Evolutionary conservation across 2,329 filamentous ascomycete genomes (phyloP).

Genomic region (Pestalotiopsis sp.): DNA sequence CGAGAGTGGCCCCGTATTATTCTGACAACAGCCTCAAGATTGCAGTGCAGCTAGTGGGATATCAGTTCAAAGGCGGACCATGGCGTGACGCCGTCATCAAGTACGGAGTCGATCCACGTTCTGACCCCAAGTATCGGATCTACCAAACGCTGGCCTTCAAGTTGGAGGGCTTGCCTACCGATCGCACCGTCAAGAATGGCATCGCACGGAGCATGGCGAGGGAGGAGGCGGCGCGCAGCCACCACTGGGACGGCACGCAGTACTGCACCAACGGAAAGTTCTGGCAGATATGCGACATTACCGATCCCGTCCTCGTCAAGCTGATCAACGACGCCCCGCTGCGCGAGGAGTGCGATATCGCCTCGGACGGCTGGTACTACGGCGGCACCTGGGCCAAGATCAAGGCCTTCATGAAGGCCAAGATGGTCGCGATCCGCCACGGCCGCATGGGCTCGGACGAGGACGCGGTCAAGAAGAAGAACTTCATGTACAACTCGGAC

Average conservation of each 20-base stretch:
- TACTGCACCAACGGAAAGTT: slow-evolving; percentile 81
- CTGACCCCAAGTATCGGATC: slow-evolving; percentile 70
- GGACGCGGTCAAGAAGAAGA: slow-evolving; percentile 33
- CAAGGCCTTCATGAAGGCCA: slow-evolving; percentile 84
- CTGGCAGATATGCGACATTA: slow-evolving; percentile 93
- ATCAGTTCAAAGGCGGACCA: slow-evolving; percentile 89
- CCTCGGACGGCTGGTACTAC: slow-evolving; percentile 79
- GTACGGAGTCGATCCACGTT: slow-evolving; percentile 84
- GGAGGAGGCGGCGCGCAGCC: slow-evolving; percentile 50
- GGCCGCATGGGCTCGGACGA: slow-evolving; percentile 49
- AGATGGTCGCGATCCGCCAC: slow-evolving; percentile 69
- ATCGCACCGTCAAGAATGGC: slow-evolving; percentile 45
- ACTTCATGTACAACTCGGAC: slow-evolving; percentile 42
- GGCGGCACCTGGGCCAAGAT: slow-evolving; percentile 81
- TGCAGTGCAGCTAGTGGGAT: slow-evolving; percentile 81
- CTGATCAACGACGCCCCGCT: slow-evolving; percentile 66
- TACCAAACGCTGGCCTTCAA: slow-evolving; percentile 93
- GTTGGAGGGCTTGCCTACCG: slow-evolving; percentile 47
- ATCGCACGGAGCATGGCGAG: slow-evolving; percentile 37
- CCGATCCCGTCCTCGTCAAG: slow-evolving; percentile 69
- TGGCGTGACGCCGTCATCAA: slow-evolving; percentile 86
- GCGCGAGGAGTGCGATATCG: slow-evolving; percentile 56
- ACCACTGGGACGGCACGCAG: slow-evolving; percentile 80
- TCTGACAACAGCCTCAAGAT: slow-evolving; percentile 65
- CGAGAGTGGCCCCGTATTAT: slow-evolving; percentile 59